Conservation (phyloP, 2,329 filamentous ascomycete genomes). For the Colletotrichum cuscutae region DNA sequence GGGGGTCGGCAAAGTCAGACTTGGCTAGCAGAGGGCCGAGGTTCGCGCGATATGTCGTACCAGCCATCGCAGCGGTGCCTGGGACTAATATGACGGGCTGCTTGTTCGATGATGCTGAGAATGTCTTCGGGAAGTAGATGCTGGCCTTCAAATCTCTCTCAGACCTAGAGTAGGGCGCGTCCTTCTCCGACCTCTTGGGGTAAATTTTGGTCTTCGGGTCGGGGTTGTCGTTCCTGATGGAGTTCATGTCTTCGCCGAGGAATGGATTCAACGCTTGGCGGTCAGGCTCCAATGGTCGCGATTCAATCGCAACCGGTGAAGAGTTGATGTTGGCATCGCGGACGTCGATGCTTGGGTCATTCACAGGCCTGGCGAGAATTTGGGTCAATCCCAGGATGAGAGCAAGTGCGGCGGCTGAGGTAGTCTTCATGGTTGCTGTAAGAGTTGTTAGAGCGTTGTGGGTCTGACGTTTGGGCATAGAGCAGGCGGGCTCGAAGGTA, state of each 20-base stretch:
- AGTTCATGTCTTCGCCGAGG: not conserved
- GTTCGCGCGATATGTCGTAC: slow-evolving; percentile 56
- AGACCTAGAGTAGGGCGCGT: slow-evolving; percentile 59
- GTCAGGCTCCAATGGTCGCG: not conserved
- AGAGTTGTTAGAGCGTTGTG: not conserved
- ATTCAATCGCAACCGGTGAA: not conserved
- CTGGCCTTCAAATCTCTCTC: slow-evolving; percentile 59
- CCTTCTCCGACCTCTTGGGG: slow-evolving; percentile 47
- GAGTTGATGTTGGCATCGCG: not conserved
- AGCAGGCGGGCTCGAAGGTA: not conserved
- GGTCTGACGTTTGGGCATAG: not conserved
- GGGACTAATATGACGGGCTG: slow-evolving; percentile 63
- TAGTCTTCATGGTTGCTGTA: slow-evolving; percentile 4
- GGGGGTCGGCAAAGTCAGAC: slow-evolving; percentile 55
- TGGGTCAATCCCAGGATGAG: not conserved
- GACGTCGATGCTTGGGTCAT: not conserved
- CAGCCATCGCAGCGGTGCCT: slow-evolving; percentile 52
- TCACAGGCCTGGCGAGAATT: not conserved
- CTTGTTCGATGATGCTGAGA: slow-evolving; percentile 53
- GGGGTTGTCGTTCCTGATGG: slow-evolving; percentile 6
- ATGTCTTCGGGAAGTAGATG: slow-evolving; percentile 61
- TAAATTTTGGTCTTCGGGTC: slow-evolving; percentile 41
- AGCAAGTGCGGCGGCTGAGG: not conserved
- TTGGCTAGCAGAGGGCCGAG: slow-evolving; percentile 58
- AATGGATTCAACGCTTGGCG: not conserved